Percentiles rank a stretch among this genome's conserved stretches.
These are phyloP conservation scores for Pseudognaphalium luteoalbum DNA, from an alignment of 129 eudicot genomes.

Conservation along the genomic window DNA sequence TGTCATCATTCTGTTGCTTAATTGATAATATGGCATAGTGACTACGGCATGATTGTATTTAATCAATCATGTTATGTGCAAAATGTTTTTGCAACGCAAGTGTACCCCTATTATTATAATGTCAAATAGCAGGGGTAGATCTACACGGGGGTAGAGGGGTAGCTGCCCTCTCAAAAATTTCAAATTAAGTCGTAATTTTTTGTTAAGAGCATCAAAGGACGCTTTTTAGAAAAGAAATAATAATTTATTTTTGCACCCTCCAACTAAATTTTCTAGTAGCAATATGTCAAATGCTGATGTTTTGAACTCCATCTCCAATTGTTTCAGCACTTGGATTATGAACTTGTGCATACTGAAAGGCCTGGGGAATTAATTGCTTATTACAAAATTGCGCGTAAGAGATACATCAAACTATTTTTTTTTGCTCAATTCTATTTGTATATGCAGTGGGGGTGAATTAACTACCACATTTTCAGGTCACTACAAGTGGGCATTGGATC, in stretches of 20 bases:
- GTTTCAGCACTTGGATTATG: conserved; percentile 80
- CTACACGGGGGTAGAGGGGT: too few species aligned
- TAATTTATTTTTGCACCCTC: too few species aligned
- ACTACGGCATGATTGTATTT: not conserved
- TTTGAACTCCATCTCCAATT: not conserved
- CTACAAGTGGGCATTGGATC: conserved; percentile 97
- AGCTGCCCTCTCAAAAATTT: too few species aligned
- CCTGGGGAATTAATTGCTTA: conserved; percentile 97
- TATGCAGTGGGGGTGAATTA: conserved; percentile 1
- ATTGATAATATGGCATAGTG: conserved; percentile 6
- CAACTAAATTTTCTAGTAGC: too few species aligned
- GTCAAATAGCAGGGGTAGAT: too few species aligned
- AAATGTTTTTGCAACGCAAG: too few species aligned
- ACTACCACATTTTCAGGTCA: conserved; percentile 59
- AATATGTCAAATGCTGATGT: too few species aligned
- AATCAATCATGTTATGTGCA: not conserved
- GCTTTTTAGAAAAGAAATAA: too few species aligned
- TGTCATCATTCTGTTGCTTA: not conserved
- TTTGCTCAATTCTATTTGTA: not conserved
- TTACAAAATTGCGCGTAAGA: conserved; percentile 95
- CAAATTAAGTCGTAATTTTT: too few species aligned
- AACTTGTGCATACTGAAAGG: conserved; percentile 75
- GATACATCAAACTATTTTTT: not conserved
- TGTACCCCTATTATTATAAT: too few species aligned
- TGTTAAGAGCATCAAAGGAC: too few species aligned